A percentile compares a stretch with the other conserved stretches of the same genome.
These are phyloP conservation scores for Magnusiomyces tetraspermus DNA, from an alignment of 1,139 yeast genomes.

Conservation along the genomic window DNA sequence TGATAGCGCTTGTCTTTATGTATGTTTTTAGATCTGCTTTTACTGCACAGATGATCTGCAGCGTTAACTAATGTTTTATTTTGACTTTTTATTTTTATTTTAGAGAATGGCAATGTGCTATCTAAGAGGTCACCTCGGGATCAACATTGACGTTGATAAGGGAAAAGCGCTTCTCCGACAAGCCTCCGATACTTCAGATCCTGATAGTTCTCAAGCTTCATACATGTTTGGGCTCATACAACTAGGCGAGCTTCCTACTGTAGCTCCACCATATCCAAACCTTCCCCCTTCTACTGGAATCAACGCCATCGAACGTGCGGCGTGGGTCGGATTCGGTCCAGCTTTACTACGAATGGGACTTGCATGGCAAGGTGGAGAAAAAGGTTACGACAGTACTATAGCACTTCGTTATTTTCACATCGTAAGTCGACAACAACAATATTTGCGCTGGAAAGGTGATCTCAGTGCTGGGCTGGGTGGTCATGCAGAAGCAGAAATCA, in stretches of 20 bases:
- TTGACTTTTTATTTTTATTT: too few relatives aligned
- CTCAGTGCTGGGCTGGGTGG: conserved; percentile 22
- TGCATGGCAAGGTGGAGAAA: conserved; percentile 34
- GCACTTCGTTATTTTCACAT: conserved; percentile 35
- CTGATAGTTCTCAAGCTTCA: conserved; percentile 34
- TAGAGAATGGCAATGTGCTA: conserved; percentile 31
- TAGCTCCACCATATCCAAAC: conserved; percentile 13
- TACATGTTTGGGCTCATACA: conserved; percentile 32
- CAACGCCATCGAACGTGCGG: conserved; percentile 31
- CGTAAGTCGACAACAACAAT: conserved; percentile 33
- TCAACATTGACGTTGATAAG: conserved; percentile 20
- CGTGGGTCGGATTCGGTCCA: conserved; percentile 33
- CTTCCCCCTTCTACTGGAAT: conserved; percentile 23
- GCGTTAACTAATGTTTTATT: too few relatives aligned
- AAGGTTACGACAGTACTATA: conserved; percentile 31
- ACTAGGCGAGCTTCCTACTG: conserved; percentile 29
- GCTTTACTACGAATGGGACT: conserved; percentile 35
- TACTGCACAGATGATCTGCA: too few relatives aligned
- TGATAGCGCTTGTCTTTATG: conserved; percentile 12
- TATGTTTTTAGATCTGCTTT: too few relatives aligned
- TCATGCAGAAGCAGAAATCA: conserved; percentile 33
- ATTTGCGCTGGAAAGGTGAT: conserved; percentile 20
- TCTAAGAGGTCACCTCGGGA: conserved; percentile 30
- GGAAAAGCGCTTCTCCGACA: conserved; percentile 28
- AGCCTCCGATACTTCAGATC: conserved; percentile 29